These are phyloP conservation scores for Solanum chmielewskii DNA, from an alignment of 257 asterid genomes.

Conservation along the genomic window DNA sequence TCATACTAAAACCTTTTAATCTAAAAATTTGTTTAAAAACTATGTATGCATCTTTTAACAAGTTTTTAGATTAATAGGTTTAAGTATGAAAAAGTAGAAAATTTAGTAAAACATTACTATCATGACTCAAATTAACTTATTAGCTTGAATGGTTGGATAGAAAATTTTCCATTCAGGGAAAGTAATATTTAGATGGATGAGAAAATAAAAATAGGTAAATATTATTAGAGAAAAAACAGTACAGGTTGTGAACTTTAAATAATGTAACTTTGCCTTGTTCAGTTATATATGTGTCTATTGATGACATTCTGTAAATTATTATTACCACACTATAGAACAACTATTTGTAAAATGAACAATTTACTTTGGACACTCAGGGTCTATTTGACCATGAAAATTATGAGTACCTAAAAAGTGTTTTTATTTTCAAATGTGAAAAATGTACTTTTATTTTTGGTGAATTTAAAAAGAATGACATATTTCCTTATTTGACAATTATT, in stretches of 20 bases:
- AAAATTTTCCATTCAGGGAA: neutral
- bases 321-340: neutral
- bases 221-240: neutral
- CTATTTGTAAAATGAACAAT: neutral
- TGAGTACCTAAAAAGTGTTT: neutral
- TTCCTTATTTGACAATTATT: neutral
- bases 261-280: neutral
- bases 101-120: no score
- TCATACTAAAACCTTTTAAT: no score
- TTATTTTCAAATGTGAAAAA: neutral
- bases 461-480: no score
- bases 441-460: no score
- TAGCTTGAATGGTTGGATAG: no score
- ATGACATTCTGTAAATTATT: neutral
- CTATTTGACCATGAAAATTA: neutral
- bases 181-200: neutral
- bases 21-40: no score
- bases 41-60: no score
- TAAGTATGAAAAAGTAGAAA: no score
- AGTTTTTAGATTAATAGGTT: no score
- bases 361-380: neutral
- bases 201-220: neutral
- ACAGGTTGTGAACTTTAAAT: neutral
- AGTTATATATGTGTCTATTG: neutral
- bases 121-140: no score